Conservation (phyloP, 345 rosid species). For the Eucalyptus erythrocorys region DNA sequence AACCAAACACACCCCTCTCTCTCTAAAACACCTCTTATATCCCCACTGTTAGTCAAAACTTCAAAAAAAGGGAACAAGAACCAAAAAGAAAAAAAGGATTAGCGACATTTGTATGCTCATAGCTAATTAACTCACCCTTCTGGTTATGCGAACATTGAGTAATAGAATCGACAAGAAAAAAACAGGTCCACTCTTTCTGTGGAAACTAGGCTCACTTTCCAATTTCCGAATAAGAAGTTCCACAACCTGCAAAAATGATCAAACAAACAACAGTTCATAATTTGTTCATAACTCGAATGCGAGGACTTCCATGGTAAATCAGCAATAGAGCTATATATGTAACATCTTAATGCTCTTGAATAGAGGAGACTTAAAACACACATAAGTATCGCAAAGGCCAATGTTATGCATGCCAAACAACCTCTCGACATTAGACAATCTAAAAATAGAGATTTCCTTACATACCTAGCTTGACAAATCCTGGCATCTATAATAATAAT, state of each 20-base stretch:
- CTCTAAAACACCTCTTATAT: background rate
- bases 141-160: conserved; percentile 89
- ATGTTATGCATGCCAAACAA: background rate
- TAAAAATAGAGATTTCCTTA: background rate
- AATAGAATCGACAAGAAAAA: conserved; percentile 94
- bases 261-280: background rate
- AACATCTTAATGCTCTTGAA: background rate
- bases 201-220: conserved; percentile 76
- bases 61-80: background rate
- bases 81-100: background rate
- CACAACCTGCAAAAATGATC: conserved; percentile 48
- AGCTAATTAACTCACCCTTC: conserved; percentile 32
- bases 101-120: background rate
- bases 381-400: background rate
- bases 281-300: background rate
- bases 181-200: conserved; percentile 79
- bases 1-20: background rate
- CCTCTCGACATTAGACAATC: background rate
- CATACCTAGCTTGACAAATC: background rate
- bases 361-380: background rate
- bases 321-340: background rate
- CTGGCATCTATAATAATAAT: background rate
- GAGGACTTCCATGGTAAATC: background rate
- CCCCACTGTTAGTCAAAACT: background rate
- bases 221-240: conserved; percentile 83